Percentiles rank a stretch among this genome's conserved stretches.
Evolutionary conservation across 345 rosid species (phyloP).

Genomic region (Syzygium jambos): DNA sequence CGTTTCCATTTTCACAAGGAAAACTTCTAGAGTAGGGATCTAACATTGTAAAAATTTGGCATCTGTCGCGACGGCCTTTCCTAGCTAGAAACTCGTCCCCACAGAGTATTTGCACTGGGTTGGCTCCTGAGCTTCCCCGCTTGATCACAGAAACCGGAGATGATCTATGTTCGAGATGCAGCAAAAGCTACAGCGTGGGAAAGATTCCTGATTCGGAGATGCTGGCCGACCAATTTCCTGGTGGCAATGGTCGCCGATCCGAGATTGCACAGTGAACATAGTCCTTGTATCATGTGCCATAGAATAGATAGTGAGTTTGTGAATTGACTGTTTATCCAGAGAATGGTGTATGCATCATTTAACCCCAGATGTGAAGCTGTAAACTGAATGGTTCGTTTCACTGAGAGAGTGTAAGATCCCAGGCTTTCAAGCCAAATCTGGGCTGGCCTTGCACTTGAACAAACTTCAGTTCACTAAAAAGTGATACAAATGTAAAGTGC

Average conservation of each 20-base stretch:
- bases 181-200: neutral
- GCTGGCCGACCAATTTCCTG: neutral
- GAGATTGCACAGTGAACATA: neutral
- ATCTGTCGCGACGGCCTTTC: neutral
- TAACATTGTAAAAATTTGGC: neutral
- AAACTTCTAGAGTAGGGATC: conserved; percentile 37
- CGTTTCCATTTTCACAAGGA: conserved; percentile 92
- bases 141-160: neutral
- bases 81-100: neutral
- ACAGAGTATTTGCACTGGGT: neutral
- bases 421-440: neutral
- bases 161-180: neutral
- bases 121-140: neutral
- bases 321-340: neutral
- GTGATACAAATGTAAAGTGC: neutral
- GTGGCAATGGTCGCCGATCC: neutral
- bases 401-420: neutral
- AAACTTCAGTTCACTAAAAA: neutral
- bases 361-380: neutral
- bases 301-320: neutral
- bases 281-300: neutral
- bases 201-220: neutral
- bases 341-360: neutral
- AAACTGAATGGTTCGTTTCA: neutral
- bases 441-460: neutral